Evolutionary conservation across 495 filamentous ascomycete genomes (phyloP).

Genomic region (Aspergillus mulundensis): DNA sequence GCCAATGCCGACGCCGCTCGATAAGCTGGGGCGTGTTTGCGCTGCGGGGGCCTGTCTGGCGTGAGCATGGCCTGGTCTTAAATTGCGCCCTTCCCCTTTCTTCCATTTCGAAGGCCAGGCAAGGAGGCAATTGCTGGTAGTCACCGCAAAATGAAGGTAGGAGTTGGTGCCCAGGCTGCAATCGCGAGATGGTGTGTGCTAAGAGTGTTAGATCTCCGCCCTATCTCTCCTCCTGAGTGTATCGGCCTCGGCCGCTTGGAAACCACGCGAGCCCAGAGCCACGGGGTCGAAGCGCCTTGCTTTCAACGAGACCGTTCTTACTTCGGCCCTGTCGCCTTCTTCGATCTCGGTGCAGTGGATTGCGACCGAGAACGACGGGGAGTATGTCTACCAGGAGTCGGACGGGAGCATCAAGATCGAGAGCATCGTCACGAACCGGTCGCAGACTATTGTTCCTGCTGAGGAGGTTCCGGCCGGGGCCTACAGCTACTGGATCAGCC

Average conservation of each 20-base stretch:
- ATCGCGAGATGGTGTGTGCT: background rate
- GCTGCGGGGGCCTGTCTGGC: background rate
- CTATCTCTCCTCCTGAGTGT: background rate
- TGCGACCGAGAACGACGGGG: slow-evolving; percentile 14
- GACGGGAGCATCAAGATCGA: slow-evolving; percentile 17
- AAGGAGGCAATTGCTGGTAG: background rate
- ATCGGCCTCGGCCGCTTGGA: slow-evolving; percentile 9
- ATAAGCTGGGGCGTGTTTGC: background rate
- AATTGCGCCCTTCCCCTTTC: background rate
- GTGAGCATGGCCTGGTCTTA: background rate
- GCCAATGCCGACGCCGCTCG: background rate
- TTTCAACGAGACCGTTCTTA: slow-evolving; percentile 19
- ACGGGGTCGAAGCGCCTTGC: slow-evolving; percentile 12
- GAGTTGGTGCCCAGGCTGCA: background rate
- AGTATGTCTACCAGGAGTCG: slow-evolving; percentile 16
- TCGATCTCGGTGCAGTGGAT: slow-evolving; percentile 18
- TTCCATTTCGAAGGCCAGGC: background rate
- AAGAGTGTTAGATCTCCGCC: background rate
- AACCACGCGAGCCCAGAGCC: slow-evolving; percentile 9
- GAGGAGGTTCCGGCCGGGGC: slow-evolving; percentile 10
- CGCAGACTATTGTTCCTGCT: slow-evolving; percentile 15
- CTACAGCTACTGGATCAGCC: slow-evolving; percentile 17
- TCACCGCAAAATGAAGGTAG: slow-evolving; percentile 6
- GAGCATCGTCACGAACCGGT: slow-evolving; percentile 20
- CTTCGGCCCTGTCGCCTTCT: slow-evolving; percentile 9